Conservation (phyloP, 495 filamentous ascomycete genomes). For the Aspergillus nanangensis region DNA sequence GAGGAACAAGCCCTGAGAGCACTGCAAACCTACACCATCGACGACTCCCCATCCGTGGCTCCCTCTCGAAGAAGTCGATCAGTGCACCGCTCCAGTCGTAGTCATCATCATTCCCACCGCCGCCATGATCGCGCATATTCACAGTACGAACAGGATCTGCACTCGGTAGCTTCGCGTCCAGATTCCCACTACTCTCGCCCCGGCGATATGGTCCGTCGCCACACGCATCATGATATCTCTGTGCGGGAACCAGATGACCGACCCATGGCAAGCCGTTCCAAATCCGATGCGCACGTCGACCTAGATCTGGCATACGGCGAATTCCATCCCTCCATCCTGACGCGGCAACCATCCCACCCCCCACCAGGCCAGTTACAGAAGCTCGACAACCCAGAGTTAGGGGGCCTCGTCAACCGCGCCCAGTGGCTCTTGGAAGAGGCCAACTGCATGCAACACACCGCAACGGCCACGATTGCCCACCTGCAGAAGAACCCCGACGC, state of each 20-base stretch:
- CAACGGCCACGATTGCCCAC: slow-evolving; percentile 74
- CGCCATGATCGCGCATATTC: slow-evolving; percentile 13
- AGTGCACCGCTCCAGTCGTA: slow-evolving; percentile 29
- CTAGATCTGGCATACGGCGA: slow-evolving; percentile 86
- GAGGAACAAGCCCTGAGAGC: slow-evolving; percentile 48
- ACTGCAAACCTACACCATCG: slow-evolving; percentile 43
- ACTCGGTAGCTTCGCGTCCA: slow-evolving; percentile 14
- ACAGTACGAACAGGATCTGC: slow-evolving; percentile 33
- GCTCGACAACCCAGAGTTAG: slow-evolving; percentile 53
- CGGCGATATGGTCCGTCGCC: slow-evolving; percentile 38
- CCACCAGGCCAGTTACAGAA: slow-evolving; percentile 18
- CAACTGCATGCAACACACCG: slow-evolving; percentile 83
- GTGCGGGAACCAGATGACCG: slow-evolving; percentile 22
- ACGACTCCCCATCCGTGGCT: slow-evolving; percentile 46
- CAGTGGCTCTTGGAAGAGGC: slow-evolving; percentile 75
- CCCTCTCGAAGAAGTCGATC: slow-evolving; percentile 39
- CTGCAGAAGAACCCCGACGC: slow-evolving; percentile 89
- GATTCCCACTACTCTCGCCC: slow-evolving; percentile 19
- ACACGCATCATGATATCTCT: slow-evolving; percentile 38
- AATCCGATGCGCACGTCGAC: slow-evolving; percentile 63
- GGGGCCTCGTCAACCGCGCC: slow-evolving; percentile 61
- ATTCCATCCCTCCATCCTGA: slow-evolving; percentile 34
- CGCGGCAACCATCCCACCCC: slow-evolving; percentile 25
- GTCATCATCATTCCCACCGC: slow-evolving; percentile 16
- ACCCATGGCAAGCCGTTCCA: slow-evolving; percentile 28